Conservation (phyloP, 1,284 basidiomycete genomes). For the Leccinum pachyderme region DNA sequence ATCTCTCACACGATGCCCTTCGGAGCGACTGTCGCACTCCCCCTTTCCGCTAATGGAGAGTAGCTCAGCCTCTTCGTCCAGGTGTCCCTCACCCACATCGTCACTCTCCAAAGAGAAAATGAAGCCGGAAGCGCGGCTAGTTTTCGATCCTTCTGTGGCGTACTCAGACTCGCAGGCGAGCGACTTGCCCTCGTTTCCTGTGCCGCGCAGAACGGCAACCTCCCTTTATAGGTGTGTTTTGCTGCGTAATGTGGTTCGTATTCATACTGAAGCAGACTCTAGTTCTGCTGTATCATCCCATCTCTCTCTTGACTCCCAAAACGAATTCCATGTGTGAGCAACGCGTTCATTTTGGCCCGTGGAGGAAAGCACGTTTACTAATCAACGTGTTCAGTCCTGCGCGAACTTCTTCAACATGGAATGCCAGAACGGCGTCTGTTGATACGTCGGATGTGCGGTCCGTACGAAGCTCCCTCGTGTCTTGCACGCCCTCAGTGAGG, state of each 20-base stretch:
- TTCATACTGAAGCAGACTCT: slow-evolving; percentile 4
- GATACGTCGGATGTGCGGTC: slow-evolving; percentile 8
- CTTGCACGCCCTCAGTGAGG: not conserved
- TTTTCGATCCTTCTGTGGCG: slow-evolving; percentile 46
- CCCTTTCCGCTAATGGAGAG: slow-evolving; percentile 1
- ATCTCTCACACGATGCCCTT: slow-evolving; percentile 1
- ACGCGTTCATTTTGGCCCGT: not conserved
- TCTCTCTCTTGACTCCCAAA: slow-evolving; percentile 19
- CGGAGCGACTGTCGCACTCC: slow-evolving; percentile 9
- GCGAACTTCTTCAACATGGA: slow-evolving; percentile 7
- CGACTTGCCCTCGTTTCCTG: not conserved
- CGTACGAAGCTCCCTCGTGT: not conserved
- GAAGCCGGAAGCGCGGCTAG: slow-evolving; percentile 11
- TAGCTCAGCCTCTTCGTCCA: slow-evolving; percentile 5
- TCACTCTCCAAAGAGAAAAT: not conserved
- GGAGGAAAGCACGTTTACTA: not conserved
- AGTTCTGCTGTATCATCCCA: slow-evolving; percentile 52
- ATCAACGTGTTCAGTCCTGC: slow-evolving; percentile 12
- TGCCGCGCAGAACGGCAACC: slow-evolving; percentile 29
- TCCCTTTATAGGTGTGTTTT: slow-evolving; percentile 56
- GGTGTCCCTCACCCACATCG: slow-evolving; percentile 4
- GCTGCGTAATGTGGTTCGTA: not conserved
- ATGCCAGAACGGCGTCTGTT: slow-evolving; percentile 1
- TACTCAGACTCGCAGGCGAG: slow-evolving; percentile 34
- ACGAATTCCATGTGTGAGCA: slow-evolving; percentile 22